Base-by-base conservation (phyloP, 148 eudicot species). In the Dysphania ambrosioides region DNA sequence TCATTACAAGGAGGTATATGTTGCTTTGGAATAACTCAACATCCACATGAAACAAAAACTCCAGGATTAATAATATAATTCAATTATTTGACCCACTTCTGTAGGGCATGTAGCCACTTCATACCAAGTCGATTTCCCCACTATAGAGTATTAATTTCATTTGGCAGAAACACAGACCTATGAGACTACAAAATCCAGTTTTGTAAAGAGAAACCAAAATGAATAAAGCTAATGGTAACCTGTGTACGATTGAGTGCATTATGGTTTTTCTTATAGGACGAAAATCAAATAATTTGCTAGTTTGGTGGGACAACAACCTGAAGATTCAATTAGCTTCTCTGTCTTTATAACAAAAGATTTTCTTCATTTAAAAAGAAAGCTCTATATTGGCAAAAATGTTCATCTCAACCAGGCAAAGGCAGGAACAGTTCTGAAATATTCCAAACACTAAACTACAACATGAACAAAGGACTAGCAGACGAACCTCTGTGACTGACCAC, bases 401-500 rank as follows among this genome's bases (percentile, higher is more conserved):
- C 36, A 60, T 23, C 11, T 16, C 55, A 60, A 41, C 29, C 70
- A 31, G 40, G 35, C 42, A 36, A 36, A 36, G 3, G 3, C 40
- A 11, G 35, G 34, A 57, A 71, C 26, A 34, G 10, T 44, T 24
- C 58, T 36, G 40, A 36, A 12, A 42, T 57, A 16, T 8, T 23
- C 0, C 64, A 12, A 18, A 23, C 29, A 7, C 3, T 57, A 24
- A 23, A 1, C 10, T 60, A 53, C 29, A 79, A 62, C 62, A 9
- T 8, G 24, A 62, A 26, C 1, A n/a, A 24, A 55, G 19, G 18
- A 66, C 30, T 12, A 26, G 26, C 69, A 21, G 67, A 71, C 74
- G 75, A 58, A 87, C 90, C 88, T 88, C 69, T 75, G 87, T 26
- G 89, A 84, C 30, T 72, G 77, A 56, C 76, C 85, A 18, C 63